Conservation (phyloP, 73 alveolate genomes). For the Paramecium sonneborni region DNA sequence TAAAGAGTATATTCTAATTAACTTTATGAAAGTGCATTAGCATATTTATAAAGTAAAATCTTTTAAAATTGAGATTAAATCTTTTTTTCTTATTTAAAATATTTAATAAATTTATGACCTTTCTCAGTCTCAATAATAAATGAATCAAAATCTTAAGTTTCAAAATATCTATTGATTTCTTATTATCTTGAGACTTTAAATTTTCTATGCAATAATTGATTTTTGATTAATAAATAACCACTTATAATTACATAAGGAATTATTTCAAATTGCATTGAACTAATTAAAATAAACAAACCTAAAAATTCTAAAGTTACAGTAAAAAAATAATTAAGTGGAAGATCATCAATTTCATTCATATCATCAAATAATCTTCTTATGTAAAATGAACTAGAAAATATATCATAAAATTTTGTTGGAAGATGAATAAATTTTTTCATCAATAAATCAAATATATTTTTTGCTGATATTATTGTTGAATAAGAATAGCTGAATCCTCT, state of each 20-base stretch:
- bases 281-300: neutral
- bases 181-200: neutral
- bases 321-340: constrained; percentile 31
- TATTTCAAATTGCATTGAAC: constrained; percentile 13
- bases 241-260: neutral
- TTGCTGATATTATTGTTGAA: constrained; percentile 53
- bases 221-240: neutral
- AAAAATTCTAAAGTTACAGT: neutral
- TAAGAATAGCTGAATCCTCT: constrained; percentile 61
- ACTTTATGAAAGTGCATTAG: neutral
- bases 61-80: neutral
- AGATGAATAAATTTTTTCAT: constrained; percentile 30
- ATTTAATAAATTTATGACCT: neutral
- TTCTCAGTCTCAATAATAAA: constrained; percentile 39
- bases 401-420: constrained; percentile 20
- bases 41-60: neutral
- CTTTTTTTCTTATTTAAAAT: neutral
- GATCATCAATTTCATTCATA: constrained; percentile 45
- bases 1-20: neutral
- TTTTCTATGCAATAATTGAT: neutral
- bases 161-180: neutral
- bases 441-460: constrained; percentile 35
- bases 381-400: neutral
- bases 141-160: neutral
- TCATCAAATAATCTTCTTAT: constrained; percentile 42